These are phyloP conservation scores for Raphanus sativus DNA, from an alignment of 345 rosid species.

Conservation along the genomic window DNA sequence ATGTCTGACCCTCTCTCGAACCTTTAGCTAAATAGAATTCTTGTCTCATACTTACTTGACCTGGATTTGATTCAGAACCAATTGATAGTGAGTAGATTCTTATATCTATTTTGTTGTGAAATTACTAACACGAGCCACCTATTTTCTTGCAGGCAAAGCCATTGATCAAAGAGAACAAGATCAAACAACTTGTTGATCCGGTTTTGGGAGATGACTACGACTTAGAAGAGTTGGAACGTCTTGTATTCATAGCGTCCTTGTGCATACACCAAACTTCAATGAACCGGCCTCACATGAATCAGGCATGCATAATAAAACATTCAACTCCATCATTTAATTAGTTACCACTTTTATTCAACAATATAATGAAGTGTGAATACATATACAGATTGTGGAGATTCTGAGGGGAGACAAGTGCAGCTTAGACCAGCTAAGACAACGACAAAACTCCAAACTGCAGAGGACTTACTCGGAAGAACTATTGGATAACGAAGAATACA, in stretches of 20 bases:
- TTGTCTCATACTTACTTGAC: conserved; percentile 14
- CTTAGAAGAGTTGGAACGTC: conserved; percentile 50
- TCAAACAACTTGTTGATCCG: conserved; percentile 67
- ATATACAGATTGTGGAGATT: conserved; percentile 55
- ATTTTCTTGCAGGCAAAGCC: conserved; percentile 62
- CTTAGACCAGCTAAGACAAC: conserved; percentile 40
- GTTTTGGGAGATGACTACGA: conserved; percentile 51
- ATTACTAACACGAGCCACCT: not conserved
- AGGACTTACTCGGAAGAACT: conserved; percentile 77
- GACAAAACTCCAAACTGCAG: conserved; percentile 37
- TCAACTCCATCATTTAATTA: not conserved
- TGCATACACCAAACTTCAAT: conserved; percentile 60
- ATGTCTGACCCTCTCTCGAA: conserved; percentile 1
- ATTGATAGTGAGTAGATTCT: not conserved
- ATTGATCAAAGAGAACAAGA: conserved; percentile 49
- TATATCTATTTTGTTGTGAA: not conserved
- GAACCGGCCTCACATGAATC: conserved; percentile 75
- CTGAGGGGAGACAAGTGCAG: conserved; percentile 54
- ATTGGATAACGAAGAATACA: conserved; percentile 66
- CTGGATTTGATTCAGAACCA: not conserved
- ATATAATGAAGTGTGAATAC: not conserved
- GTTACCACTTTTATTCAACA: not conserved
- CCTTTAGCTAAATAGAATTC: conserved; percentile 4
- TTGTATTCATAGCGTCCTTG: conserved; percentile 52
- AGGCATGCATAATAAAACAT: conserved; percentile 47